Conservation (phyloP, 2,329 filamentous ascomycete genomes). For the Aspergillus sp. region DNA sequence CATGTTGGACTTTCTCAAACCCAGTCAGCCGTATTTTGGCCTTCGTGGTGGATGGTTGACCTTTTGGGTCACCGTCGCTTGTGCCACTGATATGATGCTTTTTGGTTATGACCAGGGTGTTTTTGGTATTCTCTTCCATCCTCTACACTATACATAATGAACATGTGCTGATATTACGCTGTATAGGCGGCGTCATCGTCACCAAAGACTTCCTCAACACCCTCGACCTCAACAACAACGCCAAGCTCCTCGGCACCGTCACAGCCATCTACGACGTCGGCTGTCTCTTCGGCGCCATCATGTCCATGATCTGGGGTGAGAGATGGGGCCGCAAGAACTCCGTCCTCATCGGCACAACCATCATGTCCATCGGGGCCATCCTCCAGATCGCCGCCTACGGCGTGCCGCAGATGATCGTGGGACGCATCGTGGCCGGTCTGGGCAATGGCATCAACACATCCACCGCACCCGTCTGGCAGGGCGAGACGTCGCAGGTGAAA, state of each 20-base stretch:
- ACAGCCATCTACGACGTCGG: constrained; percentile 16
- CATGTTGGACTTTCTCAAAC: neutral
- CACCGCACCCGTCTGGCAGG: constrained; percentile 46
- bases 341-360: constrained; percentile 11
- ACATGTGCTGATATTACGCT: constrained; percentile 1
- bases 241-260: constrained; percentile 4
- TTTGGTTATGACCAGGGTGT: constrained; percentile 15
- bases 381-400: constrained; percentile 22
- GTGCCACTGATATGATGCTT: constrained; percentile 16
- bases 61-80: constrained; percentile 17
- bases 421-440: constrained; percentile 46
- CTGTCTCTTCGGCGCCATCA: constrained; percentile 21
- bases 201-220: constrained; percentile 17
- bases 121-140: neutral
- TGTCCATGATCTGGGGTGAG: constrained; percentile 14
- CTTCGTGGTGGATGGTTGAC: constrained; percentile 14
- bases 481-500: constrained; percentile 44
- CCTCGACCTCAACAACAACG: constrained; percentile 4
- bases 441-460: constrained; percentile 44
- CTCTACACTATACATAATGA: neutral
- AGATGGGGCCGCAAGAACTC: constrained; percentile 19
- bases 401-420: constrained; percentile 34
- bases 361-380: constrained; percentile 21
- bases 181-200: constrained; percentile 17
- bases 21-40: constrained; percentile 12